Evolutionary conservation across 2,329 filamentous ascomycete species (phyloP).

Genomic region (Aspergillus sp.): DNA sequence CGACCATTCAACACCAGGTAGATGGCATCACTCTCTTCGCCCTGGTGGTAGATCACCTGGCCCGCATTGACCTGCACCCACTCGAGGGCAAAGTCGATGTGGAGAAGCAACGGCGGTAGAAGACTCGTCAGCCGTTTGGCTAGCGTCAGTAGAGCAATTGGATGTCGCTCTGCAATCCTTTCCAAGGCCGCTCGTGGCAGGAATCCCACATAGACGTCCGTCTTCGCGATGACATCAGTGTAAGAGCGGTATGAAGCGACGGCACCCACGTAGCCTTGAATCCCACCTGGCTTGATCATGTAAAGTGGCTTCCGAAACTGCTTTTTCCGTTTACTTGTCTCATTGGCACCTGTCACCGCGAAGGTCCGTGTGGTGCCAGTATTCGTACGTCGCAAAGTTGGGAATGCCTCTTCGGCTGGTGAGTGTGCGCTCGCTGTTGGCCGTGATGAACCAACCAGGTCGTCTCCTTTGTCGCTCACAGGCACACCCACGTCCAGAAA

Average conservation of each 20-base stretch:
- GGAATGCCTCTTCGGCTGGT: slow-evolving; percentile 32
- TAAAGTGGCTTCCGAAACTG: slow-evolving; percentile 65
- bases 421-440: slow-evolving; percentile 3
- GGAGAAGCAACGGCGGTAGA: slow-evolving; percentile 78
- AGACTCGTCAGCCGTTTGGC: slow-evolving; percentile 88
- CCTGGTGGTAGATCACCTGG: slow-evolving; percentile 87
- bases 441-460: slow-evolving; percentile 30
- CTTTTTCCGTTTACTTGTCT: slow-evolving; percentile 26
- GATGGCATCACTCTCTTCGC: slow-evolving; percentile 94
- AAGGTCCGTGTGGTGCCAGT: slow-evolving; percentile 30
- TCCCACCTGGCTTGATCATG: slow-evolving; percentile 84
- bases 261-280: slow-evolving; percentile 89
- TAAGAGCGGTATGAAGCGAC: slow-evolving; percentile 94
- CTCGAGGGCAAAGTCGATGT: slow-evolving; percentile 96
- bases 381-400: slow-evolving; percentile 38
- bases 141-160: slow-evolving; percentile 87
- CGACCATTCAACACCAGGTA: slow-evolving; percentile 96
- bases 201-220: slow-evolving; percentile 96
- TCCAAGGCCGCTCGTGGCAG: slow-evolving; percentile 78
- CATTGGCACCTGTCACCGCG: slow-evolving; percentile 17
- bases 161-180: slow-evolving; percentile 84
- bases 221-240: slow-evolving; percentile 93
- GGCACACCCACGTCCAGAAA: slow-evolving; percentile 92
- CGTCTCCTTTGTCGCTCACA: slow-evolving; percentile 50
- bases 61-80: slow-evolving; percentile 96